Conservation (phyloP, 805 yeast species). For the Myxozyma neotropica region DNA sequence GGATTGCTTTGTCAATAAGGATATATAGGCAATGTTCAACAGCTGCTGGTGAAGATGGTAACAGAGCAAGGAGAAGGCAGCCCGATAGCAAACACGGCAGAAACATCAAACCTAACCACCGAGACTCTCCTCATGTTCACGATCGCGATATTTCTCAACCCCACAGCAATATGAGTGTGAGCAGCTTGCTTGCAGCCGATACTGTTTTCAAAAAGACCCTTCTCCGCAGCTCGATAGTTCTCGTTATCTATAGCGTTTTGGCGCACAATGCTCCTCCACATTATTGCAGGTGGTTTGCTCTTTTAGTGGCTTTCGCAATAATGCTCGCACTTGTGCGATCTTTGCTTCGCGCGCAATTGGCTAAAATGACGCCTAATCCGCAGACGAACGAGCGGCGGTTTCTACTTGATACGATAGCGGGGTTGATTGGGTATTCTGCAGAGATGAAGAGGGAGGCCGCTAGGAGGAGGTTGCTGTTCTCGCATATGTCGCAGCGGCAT, state of each 20-base stretch:
- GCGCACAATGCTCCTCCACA: constrained; percentile 15
- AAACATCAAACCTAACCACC: neutral
- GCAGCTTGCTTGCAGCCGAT: constrained; percentile 4
- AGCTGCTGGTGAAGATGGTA: too few species aligned
- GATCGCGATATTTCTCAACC: too few species aligned
- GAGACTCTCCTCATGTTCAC: neutral
- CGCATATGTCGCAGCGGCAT: constrained; percentile 54
- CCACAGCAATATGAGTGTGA: neutral
- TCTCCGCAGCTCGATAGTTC: constrained; percentile 12
- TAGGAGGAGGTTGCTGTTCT: constrained; percentile 37
- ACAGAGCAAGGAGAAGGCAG: too few species aligned
- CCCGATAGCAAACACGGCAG: too few species aligned
- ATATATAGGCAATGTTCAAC: too few species aligned
- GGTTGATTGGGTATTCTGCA: constrained; percentile 34
- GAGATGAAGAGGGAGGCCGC: constrained; percentile 23
- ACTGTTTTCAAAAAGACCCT: neutral
- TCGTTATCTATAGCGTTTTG: constrained; percentile 13
- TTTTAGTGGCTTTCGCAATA: constrained; percentile 9
- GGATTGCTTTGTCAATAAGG: too few species aligned
- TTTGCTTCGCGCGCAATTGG: constrained; percentile 9
- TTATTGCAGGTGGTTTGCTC: constrained; percentile 18
- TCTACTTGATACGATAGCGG: constrained; percentile 34
- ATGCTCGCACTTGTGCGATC: constrained; percentile 18
- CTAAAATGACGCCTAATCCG: constrained; percentile 12
- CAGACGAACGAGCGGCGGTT: constrained; percentile 24